Conservation (phyloP, 164 flowering plant species). For the Euptelea pleiosperma region DNA sequence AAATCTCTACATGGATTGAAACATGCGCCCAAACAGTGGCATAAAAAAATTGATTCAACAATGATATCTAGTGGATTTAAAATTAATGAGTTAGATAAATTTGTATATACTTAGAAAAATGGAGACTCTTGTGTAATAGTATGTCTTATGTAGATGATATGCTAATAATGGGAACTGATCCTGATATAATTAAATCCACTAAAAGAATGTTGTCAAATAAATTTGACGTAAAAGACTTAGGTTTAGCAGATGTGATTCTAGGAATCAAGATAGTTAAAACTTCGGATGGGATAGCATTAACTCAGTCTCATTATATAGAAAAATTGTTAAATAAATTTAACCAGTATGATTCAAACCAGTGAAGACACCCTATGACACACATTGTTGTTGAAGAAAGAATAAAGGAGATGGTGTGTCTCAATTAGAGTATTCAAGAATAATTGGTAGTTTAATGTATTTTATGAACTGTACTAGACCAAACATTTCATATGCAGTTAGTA, state of each 20-base stretch:
- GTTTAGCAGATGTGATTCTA: background rate
- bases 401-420: background rate
- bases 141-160: too few relatives aligned
- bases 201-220: background rate
- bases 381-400: background rate
- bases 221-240: background rate
- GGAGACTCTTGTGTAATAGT: too few relatives aligned
- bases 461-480: background rate
- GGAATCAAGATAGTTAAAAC: too few relatives aligned
- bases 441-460: background rate
- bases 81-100: too few relatives aligned
- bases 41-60: too few relatives aligned
- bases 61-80: too few relatives aligned
- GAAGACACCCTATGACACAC: background rate
- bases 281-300: background rate
- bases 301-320: slow-evolving; percentile 7
- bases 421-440: background rate
- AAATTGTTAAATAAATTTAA: background rate
- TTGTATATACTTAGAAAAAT: too few relatives aligned
- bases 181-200: too few relatives aligned
- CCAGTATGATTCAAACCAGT: background rate
- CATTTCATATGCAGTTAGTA: background rate
- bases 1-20: too few relatives aligned
- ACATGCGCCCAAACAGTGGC: too few relatives aligned
- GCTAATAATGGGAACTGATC: too few relatives aligned